Conservation (phyloP, 2,329 filamentous ascomycete genomes). For the Aureobasidium zeae region DNA sequence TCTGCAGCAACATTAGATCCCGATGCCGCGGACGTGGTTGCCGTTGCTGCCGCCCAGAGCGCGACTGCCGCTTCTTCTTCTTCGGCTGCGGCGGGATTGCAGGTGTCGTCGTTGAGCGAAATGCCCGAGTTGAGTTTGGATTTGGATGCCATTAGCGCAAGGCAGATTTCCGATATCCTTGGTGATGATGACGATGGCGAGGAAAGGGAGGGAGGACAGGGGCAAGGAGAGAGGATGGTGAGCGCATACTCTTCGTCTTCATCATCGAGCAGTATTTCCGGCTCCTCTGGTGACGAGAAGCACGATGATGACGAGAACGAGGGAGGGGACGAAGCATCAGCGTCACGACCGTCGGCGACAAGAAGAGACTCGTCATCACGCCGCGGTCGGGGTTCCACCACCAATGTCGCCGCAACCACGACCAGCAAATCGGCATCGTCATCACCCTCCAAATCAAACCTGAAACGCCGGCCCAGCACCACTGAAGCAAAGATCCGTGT, state of each 20-base stretch:
- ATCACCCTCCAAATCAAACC: no score
- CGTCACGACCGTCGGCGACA: no score
- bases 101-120: constrained; percentile 29
- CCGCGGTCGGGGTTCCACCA: no score
- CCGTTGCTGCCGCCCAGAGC: no score
- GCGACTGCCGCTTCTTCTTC: no score
- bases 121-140: constrained; percentile 41
- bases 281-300: constrained; percentile 32
- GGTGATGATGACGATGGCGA: no score
- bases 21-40: constrained; percentile 26
- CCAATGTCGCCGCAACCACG: no score
- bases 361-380: no score
- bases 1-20: constrained; percentile 24
- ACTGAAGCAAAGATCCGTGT: constrained; percentile 28
- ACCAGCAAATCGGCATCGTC: no score
- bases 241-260: constrained; percentile 41
- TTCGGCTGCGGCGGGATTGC: constrained; percentile 24
- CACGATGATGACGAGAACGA: constrained; percentile 16
- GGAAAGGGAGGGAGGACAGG: no score
- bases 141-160: not conserved
- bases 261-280: constrained; percentile 57
- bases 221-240: constrained; percentile 24
- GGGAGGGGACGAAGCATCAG: constrained; percentile 26
- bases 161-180: no score
- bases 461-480: constrained; percentile 26